Conservation (phyloP, 257 asterid genomes). For the Phtheirospermum japonicum region DNA sequence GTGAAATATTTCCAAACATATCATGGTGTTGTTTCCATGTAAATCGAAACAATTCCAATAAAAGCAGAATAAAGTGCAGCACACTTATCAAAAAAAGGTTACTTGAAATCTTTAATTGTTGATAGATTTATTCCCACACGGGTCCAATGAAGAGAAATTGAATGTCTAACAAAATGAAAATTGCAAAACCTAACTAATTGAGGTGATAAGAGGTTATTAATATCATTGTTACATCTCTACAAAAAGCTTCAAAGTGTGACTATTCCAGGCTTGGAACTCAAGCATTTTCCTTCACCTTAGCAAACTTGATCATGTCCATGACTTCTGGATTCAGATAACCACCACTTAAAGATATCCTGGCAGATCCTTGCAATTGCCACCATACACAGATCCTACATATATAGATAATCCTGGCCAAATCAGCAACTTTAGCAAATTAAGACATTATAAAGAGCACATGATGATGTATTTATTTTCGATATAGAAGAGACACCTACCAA, state of each 20-base stretch:
- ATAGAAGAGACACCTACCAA: no score
- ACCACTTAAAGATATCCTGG: conserved; percentile 75
- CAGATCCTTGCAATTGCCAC: conserved; percentile 80
- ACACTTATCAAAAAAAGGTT: no score
- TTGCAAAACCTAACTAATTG: background rate
- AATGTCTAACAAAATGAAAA: background rate
- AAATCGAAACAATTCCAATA: no score
- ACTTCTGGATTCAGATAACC: conserved; percentile 78
- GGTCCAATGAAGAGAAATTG: background rate
- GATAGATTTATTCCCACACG: no score
- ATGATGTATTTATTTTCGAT: no score
- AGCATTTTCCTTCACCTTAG: conserved; percentile 71
- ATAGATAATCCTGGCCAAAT: conserved; percentile 85
- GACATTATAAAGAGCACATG: no score
- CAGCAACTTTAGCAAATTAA: conserved; percentile 79
- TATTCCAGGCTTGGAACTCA: conserved; percentile 26
- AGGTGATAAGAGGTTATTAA: background rate
- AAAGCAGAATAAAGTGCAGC: no score
- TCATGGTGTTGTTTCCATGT: no score
- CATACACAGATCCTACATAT: conserved; percentile 71
- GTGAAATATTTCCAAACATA: no score
- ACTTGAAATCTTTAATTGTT: no score
- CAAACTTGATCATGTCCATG: conserved; percentile 87
- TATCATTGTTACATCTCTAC: conserved; percentile 26
- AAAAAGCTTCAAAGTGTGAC: conserved; percentile 39